Evolutionary conservation across 306 rosid genomes (phyloP).

Genomic region (Prinsepia uniflora): DNA sequence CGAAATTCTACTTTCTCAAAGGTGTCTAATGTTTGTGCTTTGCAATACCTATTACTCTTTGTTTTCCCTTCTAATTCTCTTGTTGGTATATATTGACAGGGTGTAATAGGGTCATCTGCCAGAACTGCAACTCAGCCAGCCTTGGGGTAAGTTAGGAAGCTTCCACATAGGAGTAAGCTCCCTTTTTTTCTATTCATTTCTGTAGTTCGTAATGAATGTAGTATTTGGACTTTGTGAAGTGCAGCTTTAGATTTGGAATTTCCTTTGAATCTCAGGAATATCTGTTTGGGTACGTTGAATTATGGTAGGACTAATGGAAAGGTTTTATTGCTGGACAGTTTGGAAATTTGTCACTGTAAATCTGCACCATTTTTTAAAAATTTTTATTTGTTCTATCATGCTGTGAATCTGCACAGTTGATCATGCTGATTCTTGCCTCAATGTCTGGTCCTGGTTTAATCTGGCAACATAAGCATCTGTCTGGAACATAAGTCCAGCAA

Average conservation of each 20-base stretch:
- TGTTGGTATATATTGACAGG: background rate
- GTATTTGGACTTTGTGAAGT: background rate
- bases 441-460: too few species aligned
- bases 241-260: background rate
- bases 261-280: background rate
- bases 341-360: background rate
- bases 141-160: conserved; percentile 6
- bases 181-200: background rate
- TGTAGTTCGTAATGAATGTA: background rate
- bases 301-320: too few species aligned
- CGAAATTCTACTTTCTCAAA: background rate
- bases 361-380: too few species aligned
- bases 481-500: too few species aligned
- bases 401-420: too few species aligned
- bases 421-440: too few species aligned
- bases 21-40: background rate
- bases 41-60: background rate
- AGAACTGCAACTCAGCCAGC: background rate
- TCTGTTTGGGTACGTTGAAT: background rate
- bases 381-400: too few species aligned
- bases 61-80: background rate
- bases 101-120: background rate
- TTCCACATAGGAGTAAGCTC: background rate
- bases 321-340: background rate
- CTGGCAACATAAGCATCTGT: background rate